Evolutionary conservation across 345 rosid genomes (phyloP), one percentile per base, ranked within the genome.

Genomic region (Geranium brycei): DNA sequence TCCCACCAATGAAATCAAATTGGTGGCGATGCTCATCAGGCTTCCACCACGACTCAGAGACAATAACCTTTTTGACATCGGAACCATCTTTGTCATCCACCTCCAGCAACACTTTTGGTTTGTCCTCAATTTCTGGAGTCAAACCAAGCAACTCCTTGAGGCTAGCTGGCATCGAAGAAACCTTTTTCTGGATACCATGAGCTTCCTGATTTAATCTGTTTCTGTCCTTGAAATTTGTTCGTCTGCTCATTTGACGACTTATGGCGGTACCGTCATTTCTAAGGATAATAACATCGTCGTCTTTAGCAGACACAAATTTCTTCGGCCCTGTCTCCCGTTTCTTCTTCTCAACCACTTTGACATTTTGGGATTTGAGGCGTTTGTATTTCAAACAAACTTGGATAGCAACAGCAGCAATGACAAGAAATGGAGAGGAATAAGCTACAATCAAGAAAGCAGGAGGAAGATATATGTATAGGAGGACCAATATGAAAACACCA

Each of bases 401-500:
- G 35, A 81, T 57, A 19, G 64, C 70, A 64, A 78, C 67, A 19
- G 60, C 58, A 51, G 78, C 68, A 78, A 71, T 75, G 51, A 73
- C 68, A 16, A 85, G 18, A 55, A 85, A 28, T 1, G 91, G 91
- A 57, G 77, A 71, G 68, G 82, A 62, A 60, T 58, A 90, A 60
- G 85, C 28, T 77, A 88, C 32, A 64, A 79, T 19, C 69, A 53
- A 70, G 81, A 93, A 86, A 65, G 81, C 63, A 56, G 75, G 72
- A 32, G 96, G 92, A 64, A 78, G 75, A 59, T 80, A 80, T 57
- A 71, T 53, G 38, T 79, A 87, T 53, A 93, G 66, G 23, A 76
- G 17, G 66, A 85, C 71, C 30, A 72, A 57, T 12, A 69, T 17
- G 2, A 75, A 66, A 30, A 73, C 68, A 6, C 72, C 63, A n/a